Evolutionary conservation across 2,329 filamentous ascomycete species (phyloP).

Genomic region (Cadophora luteo-olivacea): DNA sequence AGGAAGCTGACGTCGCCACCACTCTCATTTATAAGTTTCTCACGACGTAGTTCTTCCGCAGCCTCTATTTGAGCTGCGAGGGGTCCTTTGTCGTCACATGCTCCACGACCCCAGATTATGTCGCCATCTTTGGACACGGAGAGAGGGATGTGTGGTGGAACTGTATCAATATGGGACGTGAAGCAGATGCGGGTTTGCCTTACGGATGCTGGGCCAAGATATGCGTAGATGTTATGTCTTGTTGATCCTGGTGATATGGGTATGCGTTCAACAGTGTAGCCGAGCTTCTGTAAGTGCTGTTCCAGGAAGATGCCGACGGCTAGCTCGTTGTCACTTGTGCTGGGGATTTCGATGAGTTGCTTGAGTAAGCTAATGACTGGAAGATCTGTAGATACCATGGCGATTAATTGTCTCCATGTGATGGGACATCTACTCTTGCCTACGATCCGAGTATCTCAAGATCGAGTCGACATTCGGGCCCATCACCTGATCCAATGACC

Average conservation of each 20-base stretch:
- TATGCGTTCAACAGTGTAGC: constrained; percentile 1
- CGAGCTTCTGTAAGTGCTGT: background rate
- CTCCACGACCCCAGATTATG: constrained; percentile 71
- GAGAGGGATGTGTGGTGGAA: constrained; percentile 54
- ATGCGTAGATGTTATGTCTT: constrained; percentile 65
- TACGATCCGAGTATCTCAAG: no score
- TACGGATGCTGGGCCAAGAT: constrained; percentile 48
- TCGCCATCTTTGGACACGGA: constrained; percentile 45
- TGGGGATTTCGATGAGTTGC: background rate
- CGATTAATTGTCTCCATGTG: background rate
- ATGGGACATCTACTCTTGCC: no score
- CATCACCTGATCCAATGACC: no score
- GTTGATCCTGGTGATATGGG: background rate
- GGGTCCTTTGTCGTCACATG: constrained; percentile 71
- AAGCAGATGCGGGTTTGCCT: constrained; percentile 56
- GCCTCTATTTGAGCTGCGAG: constrained; percentile 78
- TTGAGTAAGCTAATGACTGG: background rate
- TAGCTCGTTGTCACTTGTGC: background rate
- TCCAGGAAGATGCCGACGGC: background rate
- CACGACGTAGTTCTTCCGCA: constrained; percentile 57
- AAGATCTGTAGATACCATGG: background rate
- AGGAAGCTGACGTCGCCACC: constrained; percentile 64
- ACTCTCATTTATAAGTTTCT: constrained; percentile 47
- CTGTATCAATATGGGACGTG: constrained; percentile 68
- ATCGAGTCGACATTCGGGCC: no score